Conservation (phyloP, 2,329 filamentous ascomycete species). For the Aschersonia sp. region DNA sequence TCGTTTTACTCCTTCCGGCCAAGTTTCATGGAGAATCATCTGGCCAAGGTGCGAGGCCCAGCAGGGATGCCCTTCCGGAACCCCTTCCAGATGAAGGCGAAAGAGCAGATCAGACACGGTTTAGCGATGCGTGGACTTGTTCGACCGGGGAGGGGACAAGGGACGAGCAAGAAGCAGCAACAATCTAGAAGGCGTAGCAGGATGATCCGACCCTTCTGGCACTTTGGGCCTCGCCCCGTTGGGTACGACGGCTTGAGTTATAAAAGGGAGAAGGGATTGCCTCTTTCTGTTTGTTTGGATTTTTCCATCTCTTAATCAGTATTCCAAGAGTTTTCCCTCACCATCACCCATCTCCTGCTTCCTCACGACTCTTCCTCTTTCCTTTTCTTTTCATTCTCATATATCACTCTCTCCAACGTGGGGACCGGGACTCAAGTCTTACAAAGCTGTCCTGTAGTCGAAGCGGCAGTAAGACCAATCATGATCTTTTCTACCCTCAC, state of each 20-base stretch:
- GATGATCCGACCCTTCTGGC: neutral
- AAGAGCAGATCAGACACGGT: neutral
- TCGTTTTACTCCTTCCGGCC: neutral
- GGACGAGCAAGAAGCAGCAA: neutral
- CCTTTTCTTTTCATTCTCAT: neutral
- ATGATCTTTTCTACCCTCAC: constrained; percentile 10
- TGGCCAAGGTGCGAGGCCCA: too few species aligned
- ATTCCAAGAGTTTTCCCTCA: too few species aligned
- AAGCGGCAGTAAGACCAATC: neutral
- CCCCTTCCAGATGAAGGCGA: neutral
- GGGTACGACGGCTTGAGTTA: too few species aligned
- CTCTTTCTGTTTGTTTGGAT: too few species aligned
- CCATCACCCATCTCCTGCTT: too few species aligned
- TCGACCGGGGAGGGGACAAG: neutral
- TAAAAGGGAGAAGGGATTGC: too few species aligned
- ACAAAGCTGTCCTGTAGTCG: too few species aligned
- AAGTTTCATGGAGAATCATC: neutral
- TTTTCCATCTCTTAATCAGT: too few species aligned
- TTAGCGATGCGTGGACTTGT: neutral
- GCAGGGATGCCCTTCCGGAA: too few species aligned
- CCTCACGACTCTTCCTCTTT: neutral
- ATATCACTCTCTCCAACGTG: neutral
- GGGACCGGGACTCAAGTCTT: too few species aligned
- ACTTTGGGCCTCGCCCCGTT: neutral
- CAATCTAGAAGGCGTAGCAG: neutral